phyloP scores from a whole-genome alignment of 306 rosid genomes.

The Pachyrhizus erosus region DNA sequence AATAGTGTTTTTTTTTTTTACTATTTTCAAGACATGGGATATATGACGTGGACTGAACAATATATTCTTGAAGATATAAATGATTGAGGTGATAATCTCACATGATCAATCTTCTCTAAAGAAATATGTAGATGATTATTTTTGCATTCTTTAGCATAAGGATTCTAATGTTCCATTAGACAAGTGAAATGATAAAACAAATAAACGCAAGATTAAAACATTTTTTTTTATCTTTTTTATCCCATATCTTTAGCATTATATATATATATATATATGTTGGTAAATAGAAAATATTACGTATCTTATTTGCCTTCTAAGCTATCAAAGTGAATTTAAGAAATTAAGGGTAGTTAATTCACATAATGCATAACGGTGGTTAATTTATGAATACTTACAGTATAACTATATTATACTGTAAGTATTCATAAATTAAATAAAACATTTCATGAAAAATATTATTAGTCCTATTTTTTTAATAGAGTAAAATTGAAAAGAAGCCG shows the following conservation, averaged over 20 bases:
- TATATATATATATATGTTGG: no score
- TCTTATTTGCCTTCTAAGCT: no score
- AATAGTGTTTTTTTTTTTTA: no score
- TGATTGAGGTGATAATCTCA: background rate
- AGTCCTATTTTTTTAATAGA: no score
- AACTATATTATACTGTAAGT: no score
- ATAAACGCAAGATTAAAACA: background rate
- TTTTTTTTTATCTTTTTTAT: background rate
- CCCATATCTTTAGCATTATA: background rate
- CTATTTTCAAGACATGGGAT: no score
- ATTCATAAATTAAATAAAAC: no score
- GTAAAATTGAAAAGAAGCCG: background rate
- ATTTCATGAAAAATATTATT: no score
- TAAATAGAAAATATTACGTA: no score
- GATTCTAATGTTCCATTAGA: background rate
- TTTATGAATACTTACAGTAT: no score
- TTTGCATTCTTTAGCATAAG: background rate
- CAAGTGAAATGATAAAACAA: background rate
- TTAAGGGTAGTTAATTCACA: no score
- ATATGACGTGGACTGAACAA: background rate
- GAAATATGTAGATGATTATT: background rate
- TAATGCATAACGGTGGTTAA: no score
- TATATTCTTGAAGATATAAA: background rate
- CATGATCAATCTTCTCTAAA: background rate
- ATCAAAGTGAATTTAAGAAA: background rate